A percentile compares a stretch with the other conserved stretches of the same genome.
These are phyloP conservation scores for Solanum ossicruentum DNA, from an alignment of 257 asterid species.

Conservation along the genomic window DNA sequence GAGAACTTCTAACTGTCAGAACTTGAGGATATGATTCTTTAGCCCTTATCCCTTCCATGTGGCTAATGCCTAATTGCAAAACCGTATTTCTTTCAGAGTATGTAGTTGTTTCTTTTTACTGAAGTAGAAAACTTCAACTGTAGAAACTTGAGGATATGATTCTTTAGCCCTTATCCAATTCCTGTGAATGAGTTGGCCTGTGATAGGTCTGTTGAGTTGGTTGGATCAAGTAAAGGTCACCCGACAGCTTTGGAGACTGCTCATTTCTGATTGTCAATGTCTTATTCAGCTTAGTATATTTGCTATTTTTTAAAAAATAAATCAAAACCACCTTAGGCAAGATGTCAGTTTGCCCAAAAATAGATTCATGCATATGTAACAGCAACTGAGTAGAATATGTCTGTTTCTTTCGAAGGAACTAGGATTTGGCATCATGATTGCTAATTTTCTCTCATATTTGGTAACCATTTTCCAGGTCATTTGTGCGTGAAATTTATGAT, in stretches of 20 bases:
- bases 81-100: constrained; percentile 88
- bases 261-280: neutral
- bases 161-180: too few relatives aligned
- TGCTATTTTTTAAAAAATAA: neutral
- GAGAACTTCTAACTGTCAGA: neutral
- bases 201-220: neutral
- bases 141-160: neutral
- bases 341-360: neutral
- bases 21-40: neutral
- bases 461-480: constrained; percentile 41
- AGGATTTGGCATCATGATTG: neutral
- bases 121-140: neutral
- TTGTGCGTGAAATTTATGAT: constrained; percentile 82
- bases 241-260: neutral
- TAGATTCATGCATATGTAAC: neutral
- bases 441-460: neutral
- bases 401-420: neutral
- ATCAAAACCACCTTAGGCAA: neutral
- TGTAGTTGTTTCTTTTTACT: constrained; percentile 6
- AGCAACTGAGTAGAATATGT: neutral
- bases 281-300: neutral
- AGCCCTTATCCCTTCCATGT: too few relatives aligned
- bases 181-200: too few relatives aligned
- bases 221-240: neutral
- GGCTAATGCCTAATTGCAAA: constrained; percentile 40